Evolutionary conservation across 768 basidiomycete species (phyloP), one percentile per base, ranked within the genome.

Genomic region (Tulasnella sp.): DNA sequence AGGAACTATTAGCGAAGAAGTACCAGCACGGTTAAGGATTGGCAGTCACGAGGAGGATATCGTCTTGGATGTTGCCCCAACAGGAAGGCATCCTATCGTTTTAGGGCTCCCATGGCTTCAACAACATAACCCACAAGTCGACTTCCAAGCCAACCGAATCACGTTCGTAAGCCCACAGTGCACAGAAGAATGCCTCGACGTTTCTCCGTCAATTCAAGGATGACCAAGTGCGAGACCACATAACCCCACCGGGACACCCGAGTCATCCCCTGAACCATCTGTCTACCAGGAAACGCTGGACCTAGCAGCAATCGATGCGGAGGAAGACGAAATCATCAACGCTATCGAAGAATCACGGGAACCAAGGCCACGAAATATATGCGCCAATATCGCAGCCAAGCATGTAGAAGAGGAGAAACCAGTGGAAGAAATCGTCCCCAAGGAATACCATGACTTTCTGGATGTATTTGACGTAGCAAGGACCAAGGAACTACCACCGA

Each of bases 401-500:
- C 57, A 61, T 29, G 57, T 26, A 0, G 48, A 35, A 48, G 40
- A 23, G 2, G 61, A 40, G 2, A 29, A 35, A 18, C 37, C 39
- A 20, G 18, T n/a, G 6, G 35, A 40, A 6, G 46, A 77, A 29
- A 18, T 61, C 2, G 57, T 85, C 9, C 85, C 84, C 3, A 80
- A 82, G 32, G 81, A 79, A 81, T 86, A 81, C 79, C 83, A 77
- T 79, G 77, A 83, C 15, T 85, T 80, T 70, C 79, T 81, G 48
- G 81, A 80, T 18, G 82, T 84, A 15, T 85, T 86, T 75, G 79
- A 77, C 2, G 74, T 81, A 2, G 46, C 67, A 9, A 75, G 82
- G 16, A 82, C 82, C 13, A 79, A 84, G n/a, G 81, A 81, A 20
- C 83, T 87, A 0, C 84, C 85, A 6, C 82, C 80, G 23, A 85